Base-by-base conservation (phyloP, 352 stramenopile genomes). In the Phytophthora aleatoria region DNA sequence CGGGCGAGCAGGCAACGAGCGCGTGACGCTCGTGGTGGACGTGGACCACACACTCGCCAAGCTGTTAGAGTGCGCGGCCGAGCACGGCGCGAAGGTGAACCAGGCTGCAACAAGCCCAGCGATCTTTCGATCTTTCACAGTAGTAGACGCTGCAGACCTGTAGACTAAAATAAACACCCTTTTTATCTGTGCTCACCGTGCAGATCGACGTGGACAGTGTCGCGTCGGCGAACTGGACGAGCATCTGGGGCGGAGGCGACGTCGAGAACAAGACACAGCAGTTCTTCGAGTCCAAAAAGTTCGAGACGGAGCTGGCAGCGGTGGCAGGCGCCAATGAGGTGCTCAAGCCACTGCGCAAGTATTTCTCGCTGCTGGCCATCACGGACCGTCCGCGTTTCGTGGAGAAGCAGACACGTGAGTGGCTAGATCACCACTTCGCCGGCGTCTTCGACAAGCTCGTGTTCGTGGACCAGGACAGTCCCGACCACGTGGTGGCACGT, bases 401-500 rank as follows among this genome's bases (percentile, higher is more conserved):
- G 27, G 85, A 93, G 67, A 89, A 81, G 50, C 67, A 73, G n/a
- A 91, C 85, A 26, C 78, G 83, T 43, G 82, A 90, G 71, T 93
- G 85, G 85, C 62, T 93, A 15, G 85, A 93, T 50, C 57, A 64
- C 33, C 55, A 89, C 55, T 91, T 85, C 41, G 11, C 56, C 4
- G 82, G 79, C 5, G 74, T 93, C 10, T 93, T 93, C 27, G 83
- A 91, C 65, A 91, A 87, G 55, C 73, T 93, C 20, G 62, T 91
- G 42, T 89, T 93, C 57, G 63, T 90, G 35, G 83, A 90, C 50
- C 77, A 76, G 13, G 75, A 71, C 33, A 61, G 49, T 20, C 54
- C 62, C 13, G 76, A 79, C 24, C 65, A 78, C n/a, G 26, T 77
- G 11, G 47, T 83, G 8, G 43, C 66, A 41, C 78, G 77, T 36